Base-by-base conservation (phyloP, 768 basidiomycete species). In the Psilocybe subaeruginosa region DNA sequence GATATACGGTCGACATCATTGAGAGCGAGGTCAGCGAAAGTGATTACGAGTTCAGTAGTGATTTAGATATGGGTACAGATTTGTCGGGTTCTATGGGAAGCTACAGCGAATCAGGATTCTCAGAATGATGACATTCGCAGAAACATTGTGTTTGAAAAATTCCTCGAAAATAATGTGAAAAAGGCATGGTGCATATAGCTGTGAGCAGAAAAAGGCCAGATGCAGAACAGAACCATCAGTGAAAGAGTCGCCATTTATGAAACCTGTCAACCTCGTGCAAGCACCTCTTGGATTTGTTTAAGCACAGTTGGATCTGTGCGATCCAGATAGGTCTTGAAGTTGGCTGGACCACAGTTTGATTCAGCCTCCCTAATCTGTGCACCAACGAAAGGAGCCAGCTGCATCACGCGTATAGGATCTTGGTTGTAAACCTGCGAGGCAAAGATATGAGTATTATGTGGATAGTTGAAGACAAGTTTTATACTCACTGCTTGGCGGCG, bases 241-340 rank as follows among this genome's bases (percentile, higher is more conserved):
- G 54, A 11, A 6, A 30, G 17, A 5, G 17, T 49, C 17, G 8
- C 5, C 47, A 23, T 23, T 23, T 4, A 19, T 7, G 33, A 48
- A 47, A 37, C 16, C 14, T 7, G 31, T 61, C 33, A 59, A 31
- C 62, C 64, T 41, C 70, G 70, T 43, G 72, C 59, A 43, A 89
- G 71, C 67, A 82, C 85, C 37, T 76, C 77, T 66, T 85, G 82
- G 52, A 94, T 84, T 70, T 93, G 91, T 63, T 85, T 80, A 14
- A 94, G 77, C n/a, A 95, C 84, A 1, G 83, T 78, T 3, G 90
- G 85, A 70, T 95, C 93, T 16, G 89, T 84, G 63, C 85, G 84
- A 8, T 77, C 74, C 12, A 95, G 77, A 68, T 88, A 92, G 9
- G 72, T 73, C 59, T 90, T 84, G 74, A 96, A 89, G 6, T 76